phyloP scores from a whole-genome alignment of 2,329 filamentous ascomycete species.

The Epichloe brachyelytri region DNA sequence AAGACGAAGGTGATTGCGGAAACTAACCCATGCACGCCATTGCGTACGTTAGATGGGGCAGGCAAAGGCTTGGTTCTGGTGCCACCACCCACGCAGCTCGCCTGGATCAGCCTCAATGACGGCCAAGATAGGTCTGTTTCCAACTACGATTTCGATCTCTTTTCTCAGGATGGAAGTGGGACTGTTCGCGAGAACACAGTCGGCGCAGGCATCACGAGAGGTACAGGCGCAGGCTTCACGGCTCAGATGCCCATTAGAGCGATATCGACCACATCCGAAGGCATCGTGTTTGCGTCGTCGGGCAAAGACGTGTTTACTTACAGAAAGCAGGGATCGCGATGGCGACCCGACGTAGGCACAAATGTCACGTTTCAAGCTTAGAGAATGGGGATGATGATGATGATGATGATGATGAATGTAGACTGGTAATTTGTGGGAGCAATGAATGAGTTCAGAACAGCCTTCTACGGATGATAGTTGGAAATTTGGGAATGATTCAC shows the following conservation, averaged over 20 bases:
- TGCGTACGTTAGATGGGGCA: slow-evolving; percentile 4
- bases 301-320: slow-evolving; percentile 9
- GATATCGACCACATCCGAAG: slow-evolving; percentile 8
- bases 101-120: slow-evolving; percentile 8
- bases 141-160: slow-evolving; percentile 9
- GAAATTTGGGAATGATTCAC: neutral
- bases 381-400: too few relatives aligned
- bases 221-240: slow-evolving; percentile 4
- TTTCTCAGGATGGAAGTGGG: slow-evolving; percentile 6
- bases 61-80: slow-evolving; percentile 2
- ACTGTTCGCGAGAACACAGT: slow-evolving; percentile 8
- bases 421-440: neutral
- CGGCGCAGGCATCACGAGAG: slow-evolving; percentile 3
- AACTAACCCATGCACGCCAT: neutral
- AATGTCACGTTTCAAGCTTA: slow-evolving; percentile 1
- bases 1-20: neutral
- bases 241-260: slow-evolving; percentile 4
- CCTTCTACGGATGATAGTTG: too few relatives aligned
- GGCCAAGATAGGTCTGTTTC: neutral
- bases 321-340: slow-evolving; percentile 4
- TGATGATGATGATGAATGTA: neutral
- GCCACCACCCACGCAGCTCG: slow-evolving; percentile 7
- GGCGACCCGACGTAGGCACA: slow-evolving; percentile 2
- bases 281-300: slow-evolving; percentile 9
- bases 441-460: neutral